Evolutionary conservation across 352 stramenopile species (phyloP).

Genomic region (Globisporangium middletonii): DNA sequence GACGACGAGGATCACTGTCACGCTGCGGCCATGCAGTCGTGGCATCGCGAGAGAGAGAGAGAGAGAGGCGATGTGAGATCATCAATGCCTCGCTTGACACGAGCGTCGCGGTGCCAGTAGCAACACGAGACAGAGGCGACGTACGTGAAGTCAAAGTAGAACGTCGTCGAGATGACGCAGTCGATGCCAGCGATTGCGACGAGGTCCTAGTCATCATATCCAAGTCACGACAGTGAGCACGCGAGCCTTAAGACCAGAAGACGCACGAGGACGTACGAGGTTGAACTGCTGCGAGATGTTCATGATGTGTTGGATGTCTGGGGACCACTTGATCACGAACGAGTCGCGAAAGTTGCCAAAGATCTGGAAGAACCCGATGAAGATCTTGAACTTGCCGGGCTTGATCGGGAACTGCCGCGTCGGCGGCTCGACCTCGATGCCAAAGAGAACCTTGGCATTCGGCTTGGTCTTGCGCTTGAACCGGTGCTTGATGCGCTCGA

Average conservation of each 20-base stretch:
- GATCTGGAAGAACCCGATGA: constrained; percentile 79
- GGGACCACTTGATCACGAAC: constrained; percentile 64
- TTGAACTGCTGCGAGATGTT: constrained; percentile 66
- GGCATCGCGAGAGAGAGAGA: not conserved
- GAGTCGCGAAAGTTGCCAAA: constrained; percentile 70
- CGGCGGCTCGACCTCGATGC: constrained; percentile 42
- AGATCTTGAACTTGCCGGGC: constrained; percentile 73
- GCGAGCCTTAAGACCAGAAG: not conserved
- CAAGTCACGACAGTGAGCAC: not conserved
- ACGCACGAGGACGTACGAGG: constrained; percentile 25
- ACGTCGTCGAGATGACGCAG: constrained; percentile 66
- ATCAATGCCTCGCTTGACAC: too few species aligned
- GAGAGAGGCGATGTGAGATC: not conserved
- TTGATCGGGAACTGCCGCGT: constrained; percentile 44
- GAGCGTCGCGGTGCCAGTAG: too few species aligned
- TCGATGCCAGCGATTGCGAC: constrained; percentile 67
- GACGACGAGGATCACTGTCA: constrained; percentile 45
- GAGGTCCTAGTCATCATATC: constrained; percentile 37
- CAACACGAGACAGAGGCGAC: constrained; percentile 3
- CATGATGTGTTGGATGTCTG: constrained; percentile 53
- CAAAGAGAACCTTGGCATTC: constrained; percentile 43
- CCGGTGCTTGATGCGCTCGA: constrained; percentile 27
- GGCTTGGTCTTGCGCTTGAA: constrained; percentile 18
- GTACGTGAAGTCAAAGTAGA: constrained; percentile 75
- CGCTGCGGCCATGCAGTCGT: constrained; percentile 17